Evolutionary conservation across 2,329 filamentous ascomycete species (phyloP).

Genomic region (Huntiella abstrusa): DNA sequence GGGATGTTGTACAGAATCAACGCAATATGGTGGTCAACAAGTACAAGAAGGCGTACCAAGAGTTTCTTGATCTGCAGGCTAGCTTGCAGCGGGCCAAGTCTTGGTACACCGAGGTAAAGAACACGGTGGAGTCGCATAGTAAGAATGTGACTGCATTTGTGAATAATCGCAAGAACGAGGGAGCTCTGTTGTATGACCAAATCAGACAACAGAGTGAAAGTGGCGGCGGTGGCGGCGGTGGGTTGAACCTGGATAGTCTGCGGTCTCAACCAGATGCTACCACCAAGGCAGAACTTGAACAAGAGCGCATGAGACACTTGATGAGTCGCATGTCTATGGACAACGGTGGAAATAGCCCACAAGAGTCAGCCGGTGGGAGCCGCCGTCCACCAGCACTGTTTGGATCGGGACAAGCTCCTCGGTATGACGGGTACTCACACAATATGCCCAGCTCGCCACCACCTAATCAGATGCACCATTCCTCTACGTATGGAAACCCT

Average conservation of each 20-base stretch:
- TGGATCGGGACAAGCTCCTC: slow-evolving; percentile 26
- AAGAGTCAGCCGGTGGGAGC: slow-evolving; percentile 1
- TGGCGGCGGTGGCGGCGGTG: too few species aligned
- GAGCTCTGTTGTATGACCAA: slow-evolving; percentile 68
- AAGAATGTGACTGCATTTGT: slow-evolving; percentile 97
- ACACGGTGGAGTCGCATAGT: slow-evolving; percentile 75
- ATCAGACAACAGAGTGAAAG: slow-evolving; percentile 44
- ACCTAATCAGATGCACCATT: slow-evolving; percentile 24
- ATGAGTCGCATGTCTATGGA: slow-evolving; percentile 96
- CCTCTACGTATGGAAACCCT: slow-evolving; percentile 16
- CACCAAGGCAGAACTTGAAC: slow-evolving; percentile 52
- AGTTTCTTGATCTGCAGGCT: slow-evolving; percentile 74
- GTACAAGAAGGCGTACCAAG: slow-evolving; percentile 83
- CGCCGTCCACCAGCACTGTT: slow-evolving; percentile 26
- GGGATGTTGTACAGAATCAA: slow-evolving; percentile 72
- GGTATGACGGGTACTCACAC: slow-evolving; percentile 40
- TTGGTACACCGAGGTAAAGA: slow-evolving; percentile 92
- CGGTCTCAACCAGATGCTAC: too few species aligned
- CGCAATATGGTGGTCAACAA: slow-evolving; percentile 61
- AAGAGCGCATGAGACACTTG: slow-evolving; percentile 67
- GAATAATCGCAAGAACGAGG: slow-evolving; percentile 80
- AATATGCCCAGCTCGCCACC: slow-evolving; percentile 39
- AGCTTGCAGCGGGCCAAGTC: slow-evolving; percentile 74
- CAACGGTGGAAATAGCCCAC: slow-evolving; percentile 17
- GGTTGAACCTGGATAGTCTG: too few species aligned